Conservation (phyloP, 2,329 filamentous ascomycete species). For the Exophiala oligosperma region DNA sequence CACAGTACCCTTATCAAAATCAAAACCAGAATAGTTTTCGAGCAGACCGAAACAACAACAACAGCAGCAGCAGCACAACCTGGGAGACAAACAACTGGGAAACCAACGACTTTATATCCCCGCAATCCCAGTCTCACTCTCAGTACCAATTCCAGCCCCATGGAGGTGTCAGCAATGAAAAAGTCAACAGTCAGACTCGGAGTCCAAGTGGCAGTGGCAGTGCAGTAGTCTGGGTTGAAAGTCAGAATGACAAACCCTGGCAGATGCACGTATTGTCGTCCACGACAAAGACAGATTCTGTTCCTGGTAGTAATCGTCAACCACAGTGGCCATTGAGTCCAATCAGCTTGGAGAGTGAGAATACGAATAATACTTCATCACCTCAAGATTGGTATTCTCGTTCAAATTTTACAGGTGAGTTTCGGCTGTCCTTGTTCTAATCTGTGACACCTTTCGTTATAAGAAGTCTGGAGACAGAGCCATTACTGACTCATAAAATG, state of each 20-base stretch:
- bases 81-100: not conserved
- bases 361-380: not conserved
- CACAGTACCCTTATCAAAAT: not conserved
- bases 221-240: slow-evolving; percentile 14
- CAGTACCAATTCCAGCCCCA: too few species aligned
- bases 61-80: too few species aligned
- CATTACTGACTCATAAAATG: too few species aligned
- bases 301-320: not conserved
- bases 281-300: not conserved
- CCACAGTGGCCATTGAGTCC: not conserved
- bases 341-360: not conserved
- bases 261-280: slow-evolving; percentile 7
- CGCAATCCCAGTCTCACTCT: too few species aligned
- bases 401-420: not conserved
- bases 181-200: not conserved
- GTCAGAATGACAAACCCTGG: not conserved
- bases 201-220: not conserved
- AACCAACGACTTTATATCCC: too few species aligned
- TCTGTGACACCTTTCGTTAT: not conserved
- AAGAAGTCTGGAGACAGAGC: too few species aligned
- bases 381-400: not conserved
- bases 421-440: slow-evolving; percentile 5
- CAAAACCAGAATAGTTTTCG: not conserved
- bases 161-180: not conserved
- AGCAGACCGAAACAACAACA: not conserved